Conservation (phyloP, 352 stramenopile genomes). For the Phytophthora palmivora region DNA sequence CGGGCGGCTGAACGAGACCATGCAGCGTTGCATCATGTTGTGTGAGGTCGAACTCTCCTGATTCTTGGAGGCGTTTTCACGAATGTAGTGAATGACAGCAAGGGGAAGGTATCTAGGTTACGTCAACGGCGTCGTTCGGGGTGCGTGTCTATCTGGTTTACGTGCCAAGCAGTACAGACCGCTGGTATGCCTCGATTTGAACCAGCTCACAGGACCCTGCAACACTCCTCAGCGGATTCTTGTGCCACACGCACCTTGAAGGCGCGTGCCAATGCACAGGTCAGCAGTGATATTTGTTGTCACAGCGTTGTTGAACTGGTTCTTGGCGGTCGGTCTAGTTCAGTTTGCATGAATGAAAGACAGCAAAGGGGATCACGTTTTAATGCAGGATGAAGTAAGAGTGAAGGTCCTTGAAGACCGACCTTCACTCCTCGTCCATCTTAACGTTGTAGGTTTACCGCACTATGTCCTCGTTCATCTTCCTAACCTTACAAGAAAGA, state of each 20-base stretch:
- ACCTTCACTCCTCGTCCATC: slow-evolving; percentile 8
- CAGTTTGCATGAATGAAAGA: too few species aligned
- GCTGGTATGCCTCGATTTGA: too few species aligned
- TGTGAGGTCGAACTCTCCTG: background rate
- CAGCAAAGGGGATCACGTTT: too few species aligned
- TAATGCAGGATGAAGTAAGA: slow-evolving; percentile 16
- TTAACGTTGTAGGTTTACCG: too few species aligned
- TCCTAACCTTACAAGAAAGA: too few species aligned
- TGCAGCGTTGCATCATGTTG: slow-evolving; percentile 19
- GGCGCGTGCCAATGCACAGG: too few species aligned
- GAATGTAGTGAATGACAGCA: slow-evolving; percentile 3
- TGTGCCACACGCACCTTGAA: too few species aligned
- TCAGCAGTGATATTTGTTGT: slow-evolving; percentile 9
- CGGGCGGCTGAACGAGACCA: slow-evolving; percentile 18
- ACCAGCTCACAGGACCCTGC: too few species aligned
- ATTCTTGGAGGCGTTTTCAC: slow-evolving; percentile 16
- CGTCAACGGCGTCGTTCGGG: background rate
- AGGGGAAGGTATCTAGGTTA: too few species aligned
- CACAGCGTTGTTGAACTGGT: slow-evolving; percentile 5
- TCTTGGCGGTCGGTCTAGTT: too few species aligned
- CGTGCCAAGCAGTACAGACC: background rate
- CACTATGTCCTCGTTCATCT: too few species aligned
- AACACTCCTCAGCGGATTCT: too few species aligned
- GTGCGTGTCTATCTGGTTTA: slow-evolving; percentile 17
- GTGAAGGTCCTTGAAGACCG: slow-evolving; percentile 16